A percentile compares a stretch with the other conserved stretches of the same genome.
Evolutionary conservation across 148 eudicot species (phyloP).

Genomic region (Rhododendron molle): DNA sequence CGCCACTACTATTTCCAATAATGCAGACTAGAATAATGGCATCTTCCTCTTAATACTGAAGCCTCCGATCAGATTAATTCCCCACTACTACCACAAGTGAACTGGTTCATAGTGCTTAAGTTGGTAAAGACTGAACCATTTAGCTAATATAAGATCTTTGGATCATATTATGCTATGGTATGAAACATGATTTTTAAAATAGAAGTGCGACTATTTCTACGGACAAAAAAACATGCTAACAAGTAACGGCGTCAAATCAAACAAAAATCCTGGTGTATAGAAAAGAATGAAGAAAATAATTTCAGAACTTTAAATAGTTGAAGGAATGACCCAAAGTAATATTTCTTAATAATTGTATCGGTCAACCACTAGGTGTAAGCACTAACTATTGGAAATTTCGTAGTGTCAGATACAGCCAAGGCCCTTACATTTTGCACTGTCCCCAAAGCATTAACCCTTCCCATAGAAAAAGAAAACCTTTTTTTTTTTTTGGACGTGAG

Average conservation of each 20-base stretch:
- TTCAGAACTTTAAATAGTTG: not conserved
- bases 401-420: not conserved
- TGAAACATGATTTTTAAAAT: not conserved
- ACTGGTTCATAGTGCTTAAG: not conserved
- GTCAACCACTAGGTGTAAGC: not conserved
- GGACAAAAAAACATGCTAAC: not conserved
- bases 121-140: not conserved
- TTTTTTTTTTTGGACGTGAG: not conserved
- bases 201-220: not conserved
- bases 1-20: not conserved
- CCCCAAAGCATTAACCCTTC: not conserved
- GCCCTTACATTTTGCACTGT: not conserved
- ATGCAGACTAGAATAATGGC: not conserved
- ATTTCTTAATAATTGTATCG: not conserved
- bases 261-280: not conserved
- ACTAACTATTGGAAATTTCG: not conserved
- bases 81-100: not conserved
- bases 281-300: not conserved
- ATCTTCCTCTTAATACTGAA: not conserved
- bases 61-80: not conserved
- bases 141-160: not conserved
- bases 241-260: not conserved
- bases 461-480: not conserved
- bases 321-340: not conserved
- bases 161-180: not conserved